These are phyloP conservation scores for Talaromyces sp. DNA, from an alignment of 2,329 filamentous ascomycete genomes.

Conservation along the genomic window DNA sequence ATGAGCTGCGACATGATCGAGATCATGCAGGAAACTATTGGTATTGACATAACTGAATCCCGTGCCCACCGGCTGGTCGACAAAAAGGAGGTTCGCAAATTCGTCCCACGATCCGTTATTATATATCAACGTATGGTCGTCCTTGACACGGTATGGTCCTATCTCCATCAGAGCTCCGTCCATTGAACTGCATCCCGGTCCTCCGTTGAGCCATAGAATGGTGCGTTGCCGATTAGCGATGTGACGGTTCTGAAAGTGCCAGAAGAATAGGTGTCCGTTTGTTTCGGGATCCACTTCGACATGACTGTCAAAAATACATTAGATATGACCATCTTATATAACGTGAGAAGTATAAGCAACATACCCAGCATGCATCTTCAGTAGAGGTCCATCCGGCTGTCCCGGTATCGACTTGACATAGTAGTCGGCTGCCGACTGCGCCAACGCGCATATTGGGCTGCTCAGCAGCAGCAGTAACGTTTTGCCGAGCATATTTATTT, in stretches of 20 bases:
- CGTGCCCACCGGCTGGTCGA: constrained; percentile 95
- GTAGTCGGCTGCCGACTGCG: constrained; percentile 75
- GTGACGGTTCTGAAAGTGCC: constrained; percentile 94
- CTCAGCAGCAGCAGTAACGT: constrained; percentile 26
- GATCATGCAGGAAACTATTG: constrained; percentile 78
- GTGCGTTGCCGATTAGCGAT: constrained; percentile 89
- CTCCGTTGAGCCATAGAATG: constrained; percentile 95
- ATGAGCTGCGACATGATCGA: constrained; percentile 84
- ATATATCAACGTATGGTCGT: constrained; percentile 67
- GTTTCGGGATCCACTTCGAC: constrained; percentile 81
- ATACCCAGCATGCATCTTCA: constrained; percentile 99
- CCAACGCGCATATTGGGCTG: constrained; percentile 27
- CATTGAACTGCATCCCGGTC: constrained; percentile 94
- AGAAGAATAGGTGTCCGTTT: constrained; percentile 97
- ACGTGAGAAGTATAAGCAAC: neutral
- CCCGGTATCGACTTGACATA: constrained; percentile 84
- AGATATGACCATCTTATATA: neutral
- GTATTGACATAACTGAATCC: constrained; percentile 95
- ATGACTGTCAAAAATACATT: constrained; percentile 59
- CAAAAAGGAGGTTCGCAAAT: constrained; percentile 94
- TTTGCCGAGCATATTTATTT: constrained; percentile 13
- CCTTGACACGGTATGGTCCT: constrained; percentile 82
- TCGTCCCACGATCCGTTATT: constrained; percentile 99
- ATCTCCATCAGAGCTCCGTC: constrained; percentile 96
- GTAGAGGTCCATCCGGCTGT: constrained; percentile 69